Conservation (phyloP, 169 alveolate species). For the Plasmodium adleri region DNA sequence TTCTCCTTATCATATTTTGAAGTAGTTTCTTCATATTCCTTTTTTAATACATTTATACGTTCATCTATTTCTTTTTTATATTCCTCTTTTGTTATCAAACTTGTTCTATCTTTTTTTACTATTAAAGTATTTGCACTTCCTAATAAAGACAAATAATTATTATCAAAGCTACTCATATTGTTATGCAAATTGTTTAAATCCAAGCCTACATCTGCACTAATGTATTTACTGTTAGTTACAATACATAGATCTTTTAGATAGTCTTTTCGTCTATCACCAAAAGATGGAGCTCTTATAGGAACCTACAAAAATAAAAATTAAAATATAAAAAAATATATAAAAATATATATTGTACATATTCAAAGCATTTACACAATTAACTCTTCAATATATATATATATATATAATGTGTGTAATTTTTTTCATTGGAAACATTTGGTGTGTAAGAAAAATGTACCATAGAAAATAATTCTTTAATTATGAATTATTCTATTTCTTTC, state of each 20-base stretch:
- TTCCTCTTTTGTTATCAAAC: slow-evolving; percentile 87
- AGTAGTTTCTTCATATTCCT: slow-evolving; percentile 86
- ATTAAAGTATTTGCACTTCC: slow-evolving; percentile 90
- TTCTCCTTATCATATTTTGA: slow-evolving; percentile 89
- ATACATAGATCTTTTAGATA: slow-evolving; percentile 89
- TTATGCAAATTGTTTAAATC: slow-evolving; percentile 86
- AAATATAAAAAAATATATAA: background rate
- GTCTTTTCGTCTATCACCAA: slow-evolving; percentile 92
- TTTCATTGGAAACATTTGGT: background rate
- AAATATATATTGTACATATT: slow-evolving; percentile 4
- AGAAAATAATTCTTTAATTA: slow-evolving; percentile 29
- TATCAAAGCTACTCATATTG: slow-evolving; percentile 79
- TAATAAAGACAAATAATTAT: slow-evolving; percentile 74
- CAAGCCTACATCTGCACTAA: slow-evolving; percentile 89
- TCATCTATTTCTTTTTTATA: slow-evolving; percentile 78
- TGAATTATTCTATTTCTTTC: slow-evolving; percentile 33
- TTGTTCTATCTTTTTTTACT: slow-evolving; percentile 90
- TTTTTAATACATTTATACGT: slow-evolving; percentile 72
- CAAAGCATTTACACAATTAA: slow-evolving; percentile 12
- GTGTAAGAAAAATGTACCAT: slow-evolving; percentile 31
- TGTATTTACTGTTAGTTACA: slow-evolving; percentile 89
- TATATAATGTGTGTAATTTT: background rate
- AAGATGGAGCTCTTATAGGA: slow-evolving; percentile 91
- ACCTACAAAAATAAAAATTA: slow-evolving; percentile 70
- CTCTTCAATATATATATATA: background rate